These are phyloP conservation scores for Candida ulmi DNA, from an alignment of 805 yeast genomes.

Conservation along the genomic window DNA sequence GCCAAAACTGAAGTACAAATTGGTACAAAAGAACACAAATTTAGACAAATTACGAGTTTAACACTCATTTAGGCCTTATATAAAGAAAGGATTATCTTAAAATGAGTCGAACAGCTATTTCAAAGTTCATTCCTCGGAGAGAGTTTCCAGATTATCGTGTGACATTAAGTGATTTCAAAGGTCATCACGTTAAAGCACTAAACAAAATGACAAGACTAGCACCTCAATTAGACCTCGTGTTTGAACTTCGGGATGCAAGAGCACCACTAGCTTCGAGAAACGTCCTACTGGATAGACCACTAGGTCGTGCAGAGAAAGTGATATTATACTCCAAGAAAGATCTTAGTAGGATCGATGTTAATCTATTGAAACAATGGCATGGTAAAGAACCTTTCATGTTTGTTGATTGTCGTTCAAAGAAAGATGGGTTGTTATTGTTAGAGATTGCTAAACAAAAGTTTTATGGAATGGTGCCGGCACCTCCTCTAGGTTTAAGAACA, in stretches of 20 bases:
- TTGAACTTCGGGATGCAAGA: slow-evolving; percentile 84
- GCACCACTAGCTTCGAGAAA: slow-evolving; percentile 86
- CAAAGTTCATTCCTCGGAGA: slow-evolving; percentile 56
- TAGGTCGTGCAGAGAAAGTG: slow-evolving; percentile 48
- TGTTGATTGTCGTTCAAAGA: slow-evolving; percentile 50
- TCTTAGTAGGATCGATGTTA: slow-evolving; percentile 39
- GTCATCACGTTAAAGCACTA: slow-evolving; percentile 83
- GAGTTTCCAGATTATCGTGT: slow-evolving; percentile 72
- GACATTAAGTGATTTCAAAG: slow-evolving; percentile 74
- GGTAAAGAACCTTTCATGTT: slow-evolving; percentile 41
- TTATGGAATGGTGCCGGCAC: slow-evolving; percentile 50
- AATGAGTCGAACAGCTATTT: too few relatives aligned
- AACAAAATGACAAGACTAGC: slow-evolving; percentile 59
- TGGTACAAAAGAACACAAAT: too few relatives aligned
- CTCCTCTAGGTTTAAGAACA: slow-evolving; percentile 77
- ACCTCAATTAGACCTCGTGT: slow-evolving; percentile 73
- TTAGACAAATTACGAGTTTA: too few relatives aligned
- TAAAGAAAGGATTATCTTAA: too few relatives aligned
- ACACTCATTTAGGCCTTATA: too few relatives aligned
- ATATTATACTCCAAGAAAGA: slow-evolving; percentile 78
- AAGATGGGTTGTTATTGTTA: slow-evolving; percentile 47
- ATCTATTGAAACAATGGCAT: slow-evolving; percentile 45
- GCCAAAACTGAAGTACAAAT: too few relatives aligned
- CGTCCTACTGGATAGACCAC: slow-evolving; percentile 63
- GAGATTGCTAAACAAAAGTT: slow-evolving; percentile 42